phyloP scores from a whole-genome alignment of 73 alveolate species.

The Diophrys appendiculata region DNA sequence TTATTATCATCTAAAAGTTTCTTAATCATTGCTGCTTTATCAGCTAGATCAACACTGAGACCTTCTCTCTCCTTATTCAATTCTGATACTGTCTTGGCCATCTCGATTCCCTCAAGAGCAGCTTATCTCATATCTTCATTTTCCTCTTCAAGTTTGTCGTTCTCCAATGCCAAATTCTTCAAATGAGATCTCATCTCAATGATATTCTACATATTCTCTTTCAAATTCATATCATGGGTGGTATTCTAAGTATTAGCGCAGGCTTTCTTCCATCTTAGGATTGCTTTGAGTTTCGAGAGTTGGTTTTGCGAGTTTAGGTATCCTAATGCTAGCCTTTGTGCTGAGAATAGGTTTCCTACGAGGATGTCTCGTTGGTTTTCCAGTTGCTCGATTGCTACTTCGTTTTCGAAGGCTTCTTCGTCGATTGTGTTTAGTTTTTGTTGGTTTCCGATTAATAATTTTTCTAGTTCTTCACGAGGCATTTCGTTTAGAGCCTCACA shows the following conservation, averaged over 20 bases:
- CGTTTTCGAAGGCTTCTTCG: not conserved
- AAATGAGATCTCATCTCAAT: slow-evolving; percentile 15
- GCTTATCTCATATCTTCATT: slow-evolving; percentile 42
- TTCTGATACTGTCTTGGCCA: slow-evolving; percentile 40
- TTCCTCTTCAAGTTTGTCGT: slow-evolving; percentile 25
- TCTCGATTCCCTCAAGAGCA: slow-evolving; percentile 53
- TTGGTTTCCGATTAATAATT: not conserved
- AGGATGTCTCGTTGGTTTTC: slow-evolving; percentile 35
- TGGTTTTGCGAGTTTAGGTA: not conserved
- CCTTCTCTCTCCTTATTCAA: slow-evolving; percentile 37
- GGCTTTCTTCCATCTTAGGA: slow-evolving; percentile 8
- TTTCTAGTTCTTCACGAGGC: slow-evolving; percentile 1
- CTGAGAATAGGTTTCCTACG: slow-evolving; percentile 10
- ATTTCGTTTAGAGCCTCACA: not conserved
- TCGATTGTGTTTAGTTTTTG: not conserved
- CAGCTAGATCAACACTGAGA: slow-evolving; percentile 51
- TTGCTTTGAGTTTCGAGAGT: slow-evolving; percentile 9
- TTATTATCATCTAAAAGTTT: slow-evolving; percentile 45
- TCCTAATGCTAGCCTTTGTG: slow-evolving; percentile 22
- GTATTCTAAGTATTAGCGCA: not conserved
- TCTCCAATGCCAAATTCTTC: slow-evolving; percentile 10
- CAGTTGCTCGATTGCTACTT: slow-evolving; percentile 1
- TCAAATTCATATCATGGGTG: not conserved
- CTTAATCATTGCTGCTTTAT: slow-evolving; percentile 41
- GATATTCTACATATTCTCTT: slow-evolving; percentile 27